Conservation (phyloP, 345 rosid genomes). For the Raphanus raphanistrum region DNA sequence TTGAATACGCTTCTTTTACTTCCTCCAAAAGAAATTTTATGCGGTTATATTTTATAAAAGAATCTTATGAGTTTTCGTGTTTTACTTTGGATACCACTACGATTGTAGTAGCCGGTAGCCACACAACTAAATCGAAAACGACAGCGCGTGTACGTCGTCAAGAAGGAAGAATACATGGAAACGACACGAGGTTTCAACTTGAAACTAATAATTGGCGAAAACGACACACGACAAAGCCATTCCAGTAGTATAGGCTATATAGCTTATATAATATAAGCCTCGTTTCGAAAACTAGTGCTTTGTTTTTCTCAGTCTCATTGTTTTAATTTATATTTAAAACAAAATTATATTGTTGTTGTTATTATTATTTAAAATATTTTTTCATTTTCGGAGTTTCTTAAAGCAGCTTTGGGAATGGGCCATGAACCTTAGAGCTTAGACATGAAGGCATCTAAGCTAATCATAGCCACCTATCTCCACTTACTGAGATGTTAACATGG, state of each 20-base stretch:
- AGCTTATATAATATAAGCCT: not conserved
- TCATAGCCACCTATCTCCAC: constrained; percentile 32
- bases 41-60: not conserved
- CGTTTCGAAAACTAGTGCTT: not conserved
- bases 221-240: constrained; percentile 5
- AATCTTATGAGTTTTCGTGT: not conserved
- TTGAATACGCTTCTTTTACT: not conserved
- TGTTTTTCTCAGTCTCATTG: not conserved
- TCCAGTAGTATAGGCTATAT: not conserved
- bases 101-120: constrained; percentile 1
- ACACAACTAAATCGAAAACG: constrained; percentile 6
- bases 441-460: constrained; percentile 29
- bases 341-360: not conserved
- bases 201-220: not conserved
- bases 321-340: not conserved
- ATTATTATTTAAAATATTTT: not conserved
- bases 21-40: not conserved
- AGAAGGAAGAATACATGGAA: not conserved
- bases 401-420: constrained; percentile 35
- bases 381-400: constrained; percentile 9
- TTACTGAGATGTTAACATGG: not conserved
- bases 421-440: constrained; percentile 34
- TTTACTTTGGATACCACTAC: not conserved
- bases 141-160: constrained; percentile 9
- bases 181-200: not conserved